Evolutionary conservation across 2,329 filamentous ascomycete species (phyloP).

Genomic region (Trichoderma harzianum): DNA sequence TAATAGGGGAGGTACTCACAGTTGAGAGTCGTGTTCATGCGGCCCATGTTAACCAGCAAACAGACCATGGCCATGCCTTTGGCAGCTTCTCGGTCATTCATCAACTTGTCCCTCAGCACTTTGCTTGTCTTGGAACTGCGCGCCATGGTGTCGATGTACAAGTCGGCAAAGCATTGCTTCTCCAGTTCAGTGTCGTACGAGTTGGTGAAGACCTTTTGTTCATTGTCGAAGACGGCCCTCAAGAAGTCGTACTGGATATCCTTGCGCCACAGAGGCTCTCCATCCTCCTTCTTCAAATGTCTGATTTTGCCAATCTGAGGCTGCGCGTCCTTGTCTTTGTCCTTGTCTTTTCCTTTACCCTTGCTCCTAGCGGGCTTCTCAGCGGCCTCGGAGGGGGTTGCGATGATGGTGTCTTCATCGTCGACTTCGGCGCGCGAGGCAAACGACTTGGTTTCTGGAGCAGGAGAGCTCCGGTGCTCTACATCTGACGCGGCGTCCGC

Average conservation of each 20-base stretch:
- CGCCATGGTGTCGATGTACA: conserved; percentile 98
- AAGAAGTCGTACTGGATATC: conserved; percentile 90
- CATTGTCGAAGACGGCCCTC: conserved; percentile 73
- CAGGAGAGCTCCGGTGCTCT: conserved; percentile 47
- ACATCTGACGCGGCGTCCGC: conserved; percentile 43
- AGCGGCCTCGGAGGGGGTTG: conserved; percentile 40
- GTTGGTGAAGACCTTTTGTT: conserved; percentile 78
- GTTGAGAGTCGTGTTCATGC: conserved; percentile 98
- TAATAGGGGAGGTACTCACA: conserved; percentile 54
- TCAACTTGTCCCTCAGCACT: conserved; percentile 92
- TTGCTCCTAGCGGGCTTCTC: conserved; percentile 39
- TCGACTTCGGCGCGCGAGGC: conserved; percentile 44
- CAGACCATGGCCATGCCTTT: conserved; percentile 99
- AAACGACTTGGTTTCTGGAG: conserved; percentile 45
- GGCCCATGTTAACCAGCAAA: conserved; percentile 89
- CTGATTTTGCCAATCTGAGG: conserved; percentile 65
- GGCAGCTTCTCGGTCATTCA: conserved; percentile 85
- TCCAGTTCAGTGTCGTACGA: conserved; percentile 68
- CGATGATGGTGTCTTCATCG: conserved; percentile 45
- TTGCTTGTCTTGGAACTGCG: conserved; percentile 99
- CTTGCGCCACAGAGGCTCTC: conserved; percentile 79
- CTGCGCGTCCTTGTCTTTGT: conserved; percentile 35
- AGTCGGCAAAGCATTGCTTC: conserved; percentile 82
- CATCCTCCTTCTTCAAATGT: conserved; percentile 85
- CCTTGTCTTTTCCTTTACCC: conserved; percentile 31